A percentile compares a stretch with the other conserved stretches of the same genome.
phyloP scores from a whole-genome alignment of 805 yeast genomes.

The Kodamaea laetipori region DNA sequence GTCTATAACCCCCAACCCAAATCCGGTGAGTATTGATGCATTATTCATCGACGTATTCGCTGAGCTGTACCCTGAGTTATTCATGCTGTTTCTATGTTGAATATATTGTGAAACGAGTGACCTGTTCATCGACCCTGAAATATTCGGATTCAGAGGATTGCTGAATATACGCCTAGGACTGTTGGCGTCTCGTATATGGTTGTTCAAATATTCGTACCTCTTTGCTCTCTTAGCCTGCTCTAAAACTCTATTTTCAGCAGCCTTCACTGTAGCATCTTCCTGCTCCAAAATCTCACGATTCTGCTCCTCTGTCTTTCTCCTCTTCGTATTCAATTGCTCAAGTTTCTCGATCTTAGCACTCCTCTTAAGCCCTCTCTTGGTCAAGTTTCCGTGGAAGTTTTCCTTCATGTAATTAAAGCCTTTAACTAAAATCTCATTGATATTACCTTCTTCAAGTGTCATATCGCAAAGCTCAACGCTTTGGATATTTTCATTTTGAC shows the following conservation, averaged over 20 bases:
- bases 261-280: slow-evolving; percentile 17
- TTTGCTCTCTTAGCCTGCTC: slow-evolving; percentile 31
- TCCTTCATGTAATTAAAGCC: slow-evolving; percentile 26
- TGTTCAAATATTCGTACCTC: slow-evolving; percentile 35
- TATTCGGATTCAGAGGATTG: not conserved
- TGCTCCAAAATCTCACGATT: slow-evolving; percentile 4
- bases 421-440: slow-evolving; percentile 26
- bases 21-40: slow-evolving; percentile 34
- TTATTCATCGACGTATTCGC: slow-evolving; percentile 24
- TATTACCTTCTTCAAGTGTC: slow-evolving; percentile 28
- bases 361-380: slow-evolving; percentile 31
- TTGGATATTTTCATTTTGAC: slow-evolving; percentile 18
- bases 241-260: slow-evolving; percentile 27
- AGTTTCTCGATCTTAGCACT: slow-evolving; percentile 17
- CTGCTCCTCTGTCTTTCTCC: slow-evolving; percentile 3
- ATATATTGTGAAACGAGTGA: slow-evolving; percentile 17
- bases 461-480: slow-evolving; percentile 35
- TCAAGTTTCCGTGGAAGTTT: slow-evolving; percentile 31
- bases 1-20: slow-evolving; percentile 39
- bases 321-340: slow-evolving; percentile 10
- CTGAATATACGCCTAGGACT: not conserved
- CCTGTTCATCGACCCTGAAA: slow-evolving; percentile 7
- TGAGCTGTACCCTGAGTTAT: slow-evolving; percentile 12
- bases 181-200: slow-evolving; percentile 22
- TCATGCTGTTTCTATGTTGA: slow-evolving; percentile 11